Evolutionary conservation across 2,329 filamentous ascomycete genomes (phyloP), one percentile per base, ranked within the genome.

Genomic region (Exophiala lecanii-corni): DNA sequence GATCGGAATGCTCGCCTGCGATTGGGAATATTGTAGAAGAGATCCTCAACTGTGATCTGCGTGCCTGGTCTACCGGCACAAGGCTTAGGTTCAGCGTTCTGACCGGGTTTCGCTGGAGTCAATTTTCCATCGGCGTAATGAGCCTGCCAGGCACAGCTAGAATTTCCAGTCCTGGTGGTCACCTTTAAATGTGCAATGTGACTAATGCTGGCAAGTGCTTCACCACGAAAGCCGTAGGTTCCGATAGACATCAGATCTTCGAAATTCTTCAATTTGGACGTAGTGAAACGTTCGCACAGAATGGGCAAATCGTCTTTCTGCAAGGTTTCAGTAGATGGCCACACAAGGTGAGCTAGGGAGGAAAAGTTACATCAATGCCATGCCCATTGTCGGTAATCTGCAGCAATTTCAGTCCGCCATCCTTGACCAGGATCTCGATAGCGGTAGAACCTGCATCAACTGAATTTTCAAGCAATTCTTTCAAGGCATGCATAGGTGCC

Each of bases 341-440:
- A 16, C 9, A 18, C 13, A 18, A 21, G 25, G 15, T 21, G 12
- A 16, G 17, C 12, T 40, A 26, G 6, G 23, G 9, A 16, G 15
- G 10, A 67, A n/a, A n/a, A n/a, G 78, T 60, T 66, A 94, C 89
- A 68, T 94, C 84, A 55, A 98, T 98, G 19, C 92, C 92, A 62
- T 89, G 85, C 12, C 92, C 92, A 64, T 98, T 98, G 63, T 98
- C 92, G 2, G 89, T 95, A 56, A 98, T 96, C 60, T 98, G 94
- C 12, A 98, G 75, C 30, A 97, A 71, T 64, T 97, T 98, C 50
- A 98, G 72, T 1, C 94, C 92, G 7, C 92, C 92, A 35, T 98
- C 92, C 64, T 95, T 97, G 57, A 94, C 85, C 3, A 96, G 63
- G 13, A 98, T 83, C 60, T 98, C 92, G 34, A 98, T 70, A 2